Base-by-base conservation (phyloP, 352 stramenopile species). In the Blastocystis sp. region DNA sequence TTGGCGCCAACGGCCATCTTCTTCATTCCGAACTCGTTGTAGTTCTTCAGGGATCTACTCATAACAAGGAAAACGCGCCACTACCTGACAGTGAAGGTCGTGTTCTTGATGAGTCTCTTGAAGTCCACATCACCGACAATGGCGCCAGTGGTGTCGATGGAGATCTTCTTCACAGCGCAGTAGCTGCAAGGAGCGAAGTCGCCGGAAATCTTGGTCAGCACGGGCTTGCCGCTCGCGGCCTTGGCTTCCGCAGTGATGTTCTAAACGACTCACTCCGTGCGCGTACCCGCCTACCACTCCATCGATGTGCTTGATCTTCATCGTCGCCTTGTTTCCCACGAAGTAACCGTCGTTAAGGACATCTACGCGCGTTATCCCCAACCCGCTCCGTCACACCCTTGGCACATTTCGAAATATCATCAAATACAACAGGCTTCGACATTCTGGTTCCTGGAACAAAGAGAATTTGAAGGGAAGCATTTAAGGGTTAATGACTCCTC, bases 341-440 rank as follows among this genome's bases (percentile, higher is more conserved):
- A 78, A 78, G 39, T 78, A 78, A 60, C 50, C 67, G 37, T 78
- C 67, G 37, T 78, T 78, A 2, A 78, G 67, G 29, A 78, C 39
- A 21, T 78, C 67, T 78, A 31, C 2, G 35, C 21, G 3, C 12
- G 33, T 59, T 16, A 41, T 4, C 21, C 4, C 19, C 39, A 2
- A 2, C 39, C 24, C 3, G 2, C 16, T 26, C 26, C n/a, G 3
- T 12, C 21, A 2, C 50, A 78, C 67, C 67, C 26, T 45, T 55
- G 10, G 67, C 67, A 4, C 60, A 61, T 37, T 78, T 78, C 21
- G 13, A 78, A 10, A 78, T 62, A 80, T 80, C 69, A 62, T 80
- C 69, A 51, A 80, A 80, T 26, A 63, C 19, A 62, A 61, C 39
- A 37, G 69, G 69, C 4, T 62, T 62, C 26, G 69, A 80, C 69